These are phyloP conservation scores for Takashimella tepidaria DNA, from an alignment of 1,284 basidiomycete species.

Conservation along the genomic window DNA sequence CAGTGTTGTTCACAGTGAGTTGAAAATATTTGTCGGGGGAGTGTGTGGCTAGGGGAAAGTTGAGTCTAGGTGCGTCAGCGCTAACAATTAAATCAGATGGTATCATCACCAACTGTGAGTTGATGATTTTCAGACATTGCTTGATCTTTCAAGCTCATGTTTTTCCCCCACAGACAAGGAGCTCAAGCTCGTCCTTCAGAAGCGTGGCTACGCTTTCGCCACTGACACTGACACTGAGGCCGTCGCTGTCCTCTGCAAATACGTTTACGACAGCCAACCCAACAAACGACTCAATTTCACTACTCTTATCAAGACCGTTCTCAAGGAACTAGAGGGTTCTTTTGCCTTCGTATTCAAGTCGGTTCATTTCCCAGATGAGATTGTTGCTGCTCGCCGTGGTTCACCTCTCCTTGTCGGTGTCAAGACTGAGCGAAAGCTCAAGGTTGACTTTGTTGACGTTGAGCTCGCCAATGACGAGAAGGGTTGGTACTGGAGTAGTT, in stretches of 20 bases:
- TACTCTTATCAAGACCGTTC: slow-evolving; percentile 85
- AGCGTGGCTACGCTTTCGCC: slow-evolving; percentile 90
- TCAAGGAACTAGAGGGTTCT: slow-evolving; percentile 98
- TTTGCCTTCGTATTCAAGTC: slow-evolving; percentile 99
- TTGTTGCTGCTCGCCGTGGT: slow-evolving; percentile 92
- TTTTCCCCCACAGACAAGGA: slow-evolving; percentile 62
- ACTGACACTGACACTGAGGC: slow-evolving; percentile 98
- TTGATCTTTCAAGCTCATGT: neutral
- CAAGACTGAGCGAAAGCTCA: slow-evolving; percentile 99
- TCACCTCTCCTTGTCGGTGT: slow-evolving; percentile 97
- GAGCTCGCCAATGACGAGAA: slow-evolving; percentile 74
- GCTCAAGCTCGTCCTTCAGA: slow-evolving; percentile 87
- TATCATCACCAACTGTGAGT: slow-evolving; percentile 88
- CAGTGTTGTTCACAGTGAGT: slow-evolving; percentile 77
- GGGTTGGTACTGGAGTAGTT: slow-evolving; percentile 18
- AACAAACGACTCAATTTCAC: slow-evolving; percentile 87
- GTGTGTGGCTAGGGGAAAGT: neutral
- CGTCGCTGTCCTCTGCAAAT: slow-evolving; percentile 93
- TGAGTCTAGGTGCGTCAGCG: slow-evolving; percentile 3
- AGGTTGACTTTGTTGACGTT: slow-evolving; percentile 99
- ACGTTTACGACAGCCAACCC: slow-evolving; percentile 90
- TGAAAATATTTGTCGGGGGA: neutral
- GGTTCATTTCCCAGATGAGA: slow-evolving; percentile 89
- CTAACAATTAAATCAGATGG: slow-evolving; percentile 55
- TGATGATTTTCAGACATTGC: neutral